Evolutionary conservation across 1,284 basidiomycete species (phyloP).

Genomic region (Pseudozyma sp.): DNA sequence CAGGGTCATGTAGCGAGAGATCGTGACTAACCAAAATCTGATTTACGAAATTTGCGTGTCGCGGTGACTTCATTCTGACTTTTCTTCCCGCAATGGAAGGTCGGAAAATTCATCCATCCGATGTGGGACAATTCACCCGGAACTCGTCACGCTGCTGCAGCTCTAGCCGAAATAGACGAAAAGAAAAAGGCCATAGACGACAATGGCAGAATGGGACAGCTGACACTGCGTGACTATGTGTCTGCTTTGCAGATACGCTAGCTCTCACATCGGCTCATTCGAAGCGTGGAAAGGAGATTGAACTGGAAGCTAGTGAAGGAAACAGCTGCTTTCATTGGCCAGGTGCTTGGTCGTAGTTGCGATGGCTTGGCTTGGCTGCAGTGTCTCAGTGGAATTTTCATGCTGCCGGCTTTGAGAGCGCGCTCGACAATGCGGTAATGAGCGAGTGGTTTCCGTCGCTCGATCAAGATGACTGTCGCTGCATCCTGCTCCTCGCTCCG

Average conservation of each 20-base stretch:
- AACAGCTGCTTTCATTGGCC: not conserved
- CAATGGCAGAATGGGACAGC: constrained; percentile 8
- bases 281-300: not conserved
- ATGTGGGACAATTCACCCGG: constrained; percentile 20
- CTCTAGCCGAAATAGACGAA: not conserved
- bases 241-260: not conserved
- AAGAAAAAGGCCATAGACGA: constrained; percentile 5
- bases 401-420: too few species aligned
- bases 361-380: not conserved
- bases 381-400: too few species aligned
- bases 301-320: too few species aligned
- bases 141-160: constrained; percentile 14
- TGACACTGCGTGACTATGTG: constrained; percentile 13
- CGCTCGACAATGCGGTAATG: too few species aligned
- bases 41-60: not conserved
- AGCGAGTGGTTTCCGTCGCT: too few species aligned
- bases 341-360: too few species aligned
- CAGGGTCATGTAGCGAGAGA: not conserved
- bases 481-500: too few species aligned
- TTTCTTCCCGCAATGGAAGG: not conserved
- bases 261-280: not conserved
- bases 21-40: constrained; percentile 4
- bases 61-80: constrained; percentile 9
- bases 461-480: too few species aligned
- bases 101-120: constrained; percentile 13